Base-by-base conservation (phyloP, 2,329 filamentous ascomycete species). In the Fusarium avenaceum region DNA sequence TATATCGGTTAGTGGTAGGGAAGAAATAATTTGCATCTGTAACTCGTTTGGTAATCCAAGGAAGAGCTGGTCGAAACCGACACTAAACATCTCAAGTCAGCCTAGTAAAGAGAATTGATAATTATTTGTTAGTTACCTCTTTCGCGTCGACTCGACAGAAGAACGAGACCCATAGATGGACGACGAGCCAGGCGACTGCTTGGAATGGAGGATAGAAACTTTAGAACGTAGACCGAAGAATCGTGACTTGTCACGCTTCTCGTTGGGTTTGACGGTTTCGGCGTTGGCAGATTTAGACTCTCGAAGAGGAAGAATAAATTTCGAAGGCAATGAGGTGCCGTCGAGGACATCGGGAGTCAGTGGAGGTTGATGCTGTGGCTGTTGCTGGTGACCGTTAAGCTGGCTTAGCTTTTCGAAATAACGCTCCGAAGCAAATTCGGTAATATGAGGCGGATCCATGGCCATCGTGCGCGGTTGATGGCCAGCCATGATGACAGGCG, bases 381-480 rank as follows among this genome's bases (percentile, higher is more conserved):
- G 82, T 17, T 79, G 80, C 67, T 78, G 81, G 30, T 84, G 79
- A 74, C 81, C 83, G 75, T 79, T 86, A 71, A 80, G 83, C 78
- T 88, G 85, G 58, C 80, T 83, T 63, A 90, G 77, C 78, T 90
- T 90, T 55, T 85, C 84, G 69, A 89, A 87, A 74, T 89, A 90
- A 67, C 86, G 86, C 77, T 86, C 82, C 44, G 88, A 90, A 64
- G 87, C 88, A 78, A 90, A 90, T 76, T 90, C 88, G 63, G 88
- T 89, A 65, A 88, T 83, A 68, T 89, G 87, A 71, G 85, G 82
- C 73, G 86, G 86, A 68, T 90, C 88, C 87, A 89, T 89, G 74
- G 77, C 77, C 76, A 72, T 67, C 65, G 73, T 71, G 45, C 72
- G 72, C 50, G 72, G 68, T 52, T 71, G 71, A 51, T 71, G 69